A percentile compares a stretch with the other conserved stretches of the same genome.
Evolutionary conservation across 1,284 basidiomycete genomes (phyloP).

Genomic region (Heterobasidion parviporum): DNA sequence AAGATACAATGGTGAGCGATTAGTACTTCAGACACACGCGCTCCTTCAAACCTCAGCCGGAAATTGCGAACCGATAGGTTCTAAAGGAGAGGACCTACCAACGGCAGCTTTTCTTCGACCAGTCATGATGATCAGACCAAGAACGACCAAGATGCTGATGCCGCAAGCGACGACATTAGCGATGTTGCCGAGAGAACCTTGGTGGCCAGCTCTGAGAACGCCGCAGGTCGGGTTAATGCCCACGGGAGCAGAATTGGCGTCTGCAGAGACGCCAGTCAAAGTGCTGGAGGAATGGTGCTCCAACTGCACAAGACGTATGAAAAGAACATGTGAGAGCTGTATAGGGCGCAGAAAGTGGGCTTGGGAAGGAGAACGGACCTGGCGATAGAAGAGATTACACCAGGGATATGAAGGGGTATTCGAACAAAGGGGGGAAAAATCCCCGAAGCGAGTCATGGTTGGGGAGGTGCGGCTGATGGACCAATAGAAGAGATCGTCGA

Average conservation of each 20-base stretch:
- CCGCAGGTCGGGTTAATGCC: slow-evolving; percentile 53
- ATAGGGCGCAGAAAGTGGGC: too few species aligned
- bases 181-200: slow-evolving; percentile 47
- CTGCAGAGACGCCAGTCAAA: slow-evolving; percentile 30
- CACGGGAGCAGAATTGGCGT: slow-evolving; percentile 40
- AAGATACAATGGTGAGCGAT: not conserved
- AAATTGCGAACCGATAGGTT: not conserved
- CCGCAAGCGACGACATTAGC: slow-evolving; percentile 66
- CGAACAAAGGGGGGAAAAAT: slow-evolving; percentile 49
- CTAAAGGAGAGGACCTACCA: slow-evolving; percentile 20
- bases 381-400: slow-evolving; percentile 67
- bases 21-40: not conserved
- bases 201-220: slow-evolving; percentile 29
- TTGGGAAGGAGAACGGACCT: slow-evolving; percentile 23
- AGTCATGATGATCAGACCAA: slow-evolving; percentile 37
- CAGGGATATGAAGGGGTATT: slow-evolving; percentile 57
- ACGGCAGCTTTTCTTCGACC: slow-evolving; percentile 44
- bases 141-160: slow-evolving; percentile 44
- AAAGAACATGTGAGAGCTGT: too few species aligned
- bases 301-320: slow-evolving; percentile 19
- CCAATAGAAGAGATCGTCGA: slow-evolving; percentile 2
- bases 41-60: too few species aligned
- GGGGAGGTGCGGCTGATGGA: not conserved
- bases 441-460: slow-evolving; percentile 48
- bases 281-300: slow-evolving; percentile 21